Base-by-base conservation (phyloP, 2,329 filamentous ascomycete species). In the Aspergillus clavatus region DNA sequence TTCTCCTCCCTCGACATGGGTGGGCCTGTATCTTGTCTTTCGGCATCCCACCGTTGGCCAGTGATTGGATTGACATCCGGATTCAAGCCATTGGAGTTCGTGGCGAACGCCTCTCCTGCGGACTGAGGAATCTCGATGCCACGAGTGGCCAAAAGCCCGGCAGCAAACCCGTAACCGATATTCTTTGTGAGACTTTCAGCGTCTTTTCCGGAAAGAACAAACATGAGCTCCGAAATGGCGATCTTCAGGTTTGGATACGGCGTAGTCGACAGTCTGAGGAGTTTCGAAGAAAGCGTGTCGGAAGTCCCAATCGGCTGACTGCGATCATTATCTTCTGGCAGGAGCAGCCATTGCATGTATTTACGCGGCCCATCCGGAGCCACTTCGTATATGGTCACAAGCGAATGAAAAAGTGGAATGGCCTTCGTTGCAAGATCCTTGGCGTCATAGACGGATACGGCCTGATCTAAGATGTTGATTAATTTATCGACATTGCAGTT, bases 1-100 rank as follows among this genome's bases (percentile, higher is more conserved):
- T 91, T 96, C 71, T 97, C 91, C 53, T 90, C 89, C 38, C 87
- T 75, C 0, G 86, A 93, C 91, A 97, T 95, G 39, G 86, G 81
- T 1, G 82, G 81, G 8, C 73, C 66, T 3, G 81, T 70, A 5
- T 80, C 72, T 5, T 72, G 68, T 43, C 74, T 77, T 66, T 91
- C 86, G 28, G 74, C 76, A 53, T 89, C 84, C 40, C 88, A 61
- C 52, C 84, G 82, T 65, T 96, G 90, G 0, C 90, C 90, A 1
- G 90, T 96, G 24, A 96, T 81, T 0, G 90, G 89, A 54, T 96
- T 96, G 42, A 94, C 72, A 2, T 56, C 51, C 2, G 58, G 39
- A 38, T 60, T 51, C 10, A 60, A 42, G 3, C 51, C 53, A 16
- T 55, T 47, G 5, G 53, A 16, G 16, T 58, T 61, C 4, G 57